phyloP scores from a whole-genome alignment of 2,329 filamentous ascomycete species.

The Phyllosticta paracitricarpa region DNA sequence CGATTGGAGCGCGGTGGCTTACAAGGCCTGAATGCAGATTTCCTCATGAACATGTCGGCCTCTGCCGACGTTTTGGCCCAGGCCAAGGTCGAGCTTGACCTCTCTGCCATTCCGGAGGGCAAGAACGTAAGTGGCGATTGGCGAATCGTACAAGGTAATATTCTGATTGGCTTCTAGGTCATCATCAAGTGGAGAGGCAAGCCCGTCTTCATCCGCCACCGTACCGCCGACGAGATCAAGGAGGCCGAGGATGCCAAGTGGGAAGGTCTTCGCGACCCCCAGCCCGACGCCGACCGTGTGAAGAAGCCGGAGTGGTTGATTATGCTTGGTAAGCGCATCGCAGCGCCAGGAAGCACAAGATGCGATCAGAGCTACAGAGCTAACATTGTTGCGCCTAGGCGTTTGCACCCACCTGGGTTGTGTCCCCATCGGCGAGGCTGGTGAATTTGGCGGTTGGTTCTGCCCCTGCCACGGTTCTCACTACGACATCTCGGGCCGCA shows the following conservation, averaged over 20 bases:
- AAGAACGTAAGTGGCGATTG: slow-evolving; percentile 70
- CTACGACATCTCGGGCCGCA: slow-evolving; percentile 98
- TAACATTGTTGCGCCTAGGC: slow-evolving; percentile 43
- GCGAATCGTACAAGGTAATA: neutral
- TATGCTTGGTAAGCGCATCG: slow-evolving; percentile 68
- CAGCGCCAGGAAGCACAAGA: neutral
- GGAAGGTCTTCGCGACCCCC: slow-evolving; percentile 76
- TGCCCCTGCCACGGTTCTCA: slow-evolving; percentile 99
- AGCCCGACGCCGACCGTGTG: slow-evolving; percentile 83
- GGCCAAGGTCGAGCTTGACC: slow-evolving; percentile 98
- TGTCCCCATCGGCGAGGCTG: slow-evolving; percentile 97
- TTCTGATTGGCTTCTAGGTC: slow-evolving; percentile 46
- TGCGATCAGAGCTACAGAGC: neutral
- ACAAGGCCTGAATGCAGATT: slow-evolving; percentile 53
- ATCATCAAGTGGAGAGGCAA: slow-evolving; percentile 99
- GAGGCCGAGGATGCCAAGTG: slow-evolving; percentile 86
- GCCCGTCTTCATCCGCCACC: slow-evolving; percentile 99
- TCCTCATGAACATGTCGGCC: slow-evolving; percentile 99
- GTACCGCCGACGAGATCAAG: slow-evolving; percentile 84
- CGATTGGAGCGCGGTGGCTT: slow-evolving; percentile 4
- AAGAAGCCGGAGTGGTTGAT: slow-evolving; percentile 98
- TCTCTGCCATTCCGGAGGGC: slow-evolving; percentile 87
- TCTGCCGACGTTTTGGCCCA: slow-evolving; percentile 97
- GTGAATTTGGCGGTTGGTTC: slow-evolving; percentile 99
- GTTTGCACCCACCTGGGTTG: slow-evolving; percentile 99